Base-by-base conservation (phyloP, 208 protist species). In the Trypanosoma caninum region DNA sequence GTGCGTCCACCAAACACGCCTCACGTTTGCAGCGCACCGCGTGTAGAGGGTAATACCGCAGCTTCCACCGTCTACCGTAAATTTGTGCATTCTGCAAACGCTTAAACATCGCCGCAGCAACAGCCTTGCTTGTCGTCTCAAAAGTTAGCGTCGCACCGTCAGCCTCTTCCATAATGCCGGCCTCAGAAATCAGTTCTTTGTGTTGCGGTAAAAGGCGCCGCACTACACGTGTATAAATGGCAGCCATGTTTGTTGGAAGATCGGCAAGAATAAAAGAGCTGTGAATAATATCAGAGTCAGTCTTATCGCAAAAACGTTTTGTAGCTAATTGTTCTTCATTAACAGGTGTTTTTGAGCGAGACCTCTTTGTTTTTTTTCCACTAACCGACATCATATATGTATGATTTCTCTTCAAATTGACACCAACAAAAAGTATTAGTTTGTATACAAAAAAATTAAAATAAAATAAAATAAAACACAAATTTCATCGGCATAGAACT, bases 11-110 rank as follows among this genome's bases (percentile, higher is more conserved):
- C 46, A 91, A 47, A 74, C 83, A 91, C 42, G 87, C 77, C 42
- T 83, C 68, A 25, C 59, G n/a, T 34, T 53, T 68, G 51, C 72
- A 77, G 47, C 69, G 47, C 8, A 69, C 58, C 11, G 55, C 52
- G 25, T 50, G 60, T 23, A 76, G 31, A 0, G 83, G 87, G 28
- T 83, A 69, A 47, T 76, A 82, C 67, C 89, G 70, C 25, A 87
- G 76, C 66, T 90, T 89, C 87, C 87, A 93, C 16, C 82, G 80
- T 3, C 83, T 67, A 22, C 87, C 87, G 35, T 59, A 87, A 16
- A 89, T 71, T 38, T 74, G 79, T 16, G 67, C 66, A 55, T 89
- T 89, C 48, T 93, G 81, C 52, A 93, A 72, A 13, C 80, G 80
- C 35, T 72, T 66, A 64, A 74, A 80, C 47, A 93, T 56, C 11